phyloP scores from a whole-genome alignment of 164 flowering plant genomes.

The Euptelea pleiosperma region DNA sequence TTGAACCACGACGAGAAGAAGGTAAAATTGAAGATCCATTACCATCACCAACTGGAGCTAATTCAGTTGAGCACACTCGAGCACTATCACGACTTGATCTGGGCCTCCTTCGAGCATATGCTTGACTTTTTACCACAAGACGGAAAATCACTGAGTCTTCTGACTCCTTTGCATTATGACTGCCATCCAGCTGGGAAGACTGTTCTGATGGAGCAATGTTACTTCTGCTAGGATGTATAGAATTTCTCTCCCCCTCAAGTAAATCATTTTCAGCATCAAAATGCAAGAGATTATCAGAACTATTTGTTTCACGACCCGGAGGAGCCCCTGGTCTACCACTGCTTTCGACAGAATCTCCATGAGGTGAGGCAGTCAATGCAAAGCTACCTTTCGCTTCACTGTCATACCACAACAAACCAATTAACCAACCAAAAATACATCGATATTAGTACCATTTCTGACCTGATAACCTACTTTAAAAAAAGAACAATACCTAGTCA shows the following conservation, averaged over 20 bases:
- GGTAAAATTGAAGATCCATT: slow-evolving; percentile 40
- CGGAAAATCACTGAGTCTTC: slow-evolving; percentile 68
- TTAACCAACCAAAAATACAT: slow-evolving; percentile 2
- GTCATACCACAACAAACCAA: slow-evolving; percentile 20
- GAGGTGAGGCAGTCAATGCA: slow-evolving; percentile 78
- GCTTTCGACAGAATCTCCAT: slow-evolving; percentile 92
- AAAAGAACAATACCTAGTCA: slow-evolving; percentile 49
- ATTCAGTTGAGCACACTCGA: slow-evolving; percentile 48
- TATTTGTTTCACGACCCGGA: slow-evolving; percentile 64
- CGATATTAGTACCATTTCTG: background rate
- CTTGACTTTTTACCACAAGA: slow-evolving; percentile 40
- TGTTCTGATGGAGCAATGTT: slow-evolving; percentile 50
- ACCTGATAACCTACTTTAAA: slow-evolving; percentile 5
- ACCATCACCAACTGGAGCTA: slow-evolving; percentile 40
- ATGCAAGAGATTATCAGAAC: slow-evolving; percentile 82
- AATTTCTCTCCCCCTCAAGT: slow-evolving; percentile 44
- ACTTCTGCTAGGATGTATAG: slow-evolving; percentile 34
- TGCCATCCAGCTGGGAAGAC: slow-evolving; percentile 51
- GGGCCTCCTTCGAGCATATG: slow-evolving; percentile 87
- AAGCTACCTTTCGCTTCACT: slow-evolving; percentile 96
- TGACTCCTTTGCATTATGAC: slow-evolving; percentile 56
- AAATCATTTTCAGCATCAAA: slow-evolving; percentile 73
- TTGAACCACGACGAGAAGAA: slow-evolving; percentile 43
- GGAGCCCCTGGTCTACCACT: slow-evolving; percentile 70
- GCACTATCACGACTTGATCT: slow-evolving; percentile 62